Conservation (phyloP, 1,284 basidiomycete genomes). For the Rhodotorula sp. region DNA sequence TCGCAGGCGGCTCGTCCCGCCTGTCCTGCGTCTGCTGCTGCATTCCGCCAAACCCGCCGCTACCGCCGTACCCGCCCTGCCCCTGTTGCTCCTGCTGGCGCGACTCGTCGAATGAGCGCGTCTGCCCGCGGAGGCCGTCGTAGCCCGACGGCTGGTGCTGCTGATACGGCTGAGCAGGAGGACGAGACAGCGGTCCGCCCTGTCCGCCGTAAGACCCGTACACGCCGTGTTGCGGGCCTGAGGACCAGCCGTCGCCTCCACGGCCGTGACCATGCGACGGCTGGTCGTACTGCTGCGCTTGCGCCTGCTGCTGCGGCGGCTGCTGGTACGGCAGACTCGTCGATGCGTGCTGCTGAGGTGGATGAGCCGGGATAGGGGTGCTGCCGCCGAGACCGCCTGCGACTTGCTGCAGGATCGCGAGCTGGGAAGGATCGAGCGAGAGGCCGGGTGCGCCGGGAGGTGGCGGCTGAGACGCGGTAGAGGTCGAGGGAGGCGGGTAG, state of each 20-base stretch:
- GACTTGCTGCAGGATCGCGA: constrained; percentile 55
- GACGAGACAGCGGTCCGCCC: neutral
- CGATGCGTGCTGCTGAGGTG: neutral
- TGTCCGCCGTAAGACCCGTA: neutral
- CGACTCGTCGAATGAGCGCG: constrained; percentile 6
- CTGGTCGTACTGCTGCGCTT: neutral
- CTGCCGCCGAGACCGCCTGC: neutral
- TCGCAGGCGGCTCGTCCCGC: constrained; percentile 12
- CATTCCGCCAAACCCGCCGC: neutral
- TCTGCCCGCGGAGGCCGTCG: constrained; percentile 4
- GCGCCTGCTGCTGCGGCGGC: neutral
- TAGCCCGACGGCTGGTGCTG: neutral
- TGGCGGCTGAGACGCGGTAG: neutral
- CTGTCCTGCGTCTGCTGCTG: neutral
- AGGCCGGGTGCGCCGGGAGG: constrained; percentile 49
- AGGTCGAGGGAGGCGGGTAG: neutral
- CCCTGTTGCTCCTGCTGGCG: neutral
- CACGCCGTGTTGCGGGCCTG: too few relatives aligned
- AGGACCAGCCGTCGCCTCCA: too few relatives aligned
- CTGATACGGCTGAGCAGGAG: neutral
- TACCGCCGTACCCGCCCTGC: neutral
- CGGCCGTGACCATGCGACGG: too few relatives aligned
- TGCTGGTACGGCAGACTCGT: neutral
- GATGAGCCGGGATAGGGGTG: neutral
- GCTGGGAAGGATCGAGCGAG: constrained; percentile 60